phyloP scores from a whole-genome alignment of 345 rosid species.

The Odontarrhena argentea region DNA sequence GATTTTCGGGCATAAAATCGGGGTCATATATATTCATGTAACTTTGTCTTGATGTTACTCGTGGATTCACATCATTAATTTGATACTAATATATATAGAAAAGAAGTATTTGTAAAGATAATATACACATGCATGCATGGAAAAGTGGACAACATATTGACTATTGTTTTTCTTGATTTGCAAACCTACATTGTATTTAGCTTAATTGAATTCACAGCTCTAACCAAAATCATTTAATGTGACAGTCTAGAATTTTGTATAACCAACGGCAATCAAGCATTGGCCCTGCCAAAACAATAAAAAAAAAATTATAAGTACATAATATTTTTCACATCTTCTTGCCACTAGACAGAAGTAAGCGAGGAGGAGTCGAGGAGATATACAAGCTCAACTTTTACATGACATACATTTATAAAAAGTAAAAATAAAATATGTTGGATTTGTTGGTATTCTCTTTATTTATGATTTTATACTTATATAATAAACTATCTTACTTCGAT shows the following conservation, averaged over 20 bases:
- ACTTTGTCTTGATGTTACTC: conserved; percentile 16
- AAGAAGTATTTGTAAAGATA: too few species aligned
- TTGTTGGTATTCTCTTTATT: too few species aligned
- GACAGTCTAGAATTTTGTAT: not conserved
- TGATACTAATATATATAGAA: not conserved
- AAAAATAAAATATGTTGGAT: too few species aligned
- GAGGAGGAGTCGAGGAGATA: too few species aligned
- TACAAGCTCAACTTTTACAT: too few species aligned
- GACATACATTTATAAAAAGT: too few species aligned
- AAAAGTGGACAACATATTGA: conserved; percentile 29
- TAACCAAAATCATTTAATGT: conserved; percentile 19
- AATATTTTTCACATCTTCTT: too few species aligned
- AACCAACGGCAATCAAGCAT: conserved; percentile 3
- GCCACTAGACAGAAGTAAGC: too few species aligned
- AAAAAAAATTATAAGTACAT: too few species aligned
- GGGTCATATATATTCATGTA: conserved; percentile 17
- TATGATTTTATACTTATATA: too few species aligned
- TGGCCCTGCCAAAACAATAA: too few species aligned
- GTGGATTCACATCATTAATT: not conserved
- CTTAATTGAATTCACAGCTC: conserved; percentile 2
- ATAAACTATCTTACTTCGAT: too few species aligned
- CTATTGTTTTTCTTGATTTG: conserved; percentile 8
- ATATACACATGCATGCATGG: conserved; percentile 24
- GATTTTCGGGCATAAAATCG: not conserved
- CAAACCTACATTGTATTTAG: conserved; percentile 13